Evolutionary conservation across 2,329 filamentous ascomycete species (phyloP), one percentile per base, ranked within the genome.

Genomic region (Thelonectria blattea): DNA sequence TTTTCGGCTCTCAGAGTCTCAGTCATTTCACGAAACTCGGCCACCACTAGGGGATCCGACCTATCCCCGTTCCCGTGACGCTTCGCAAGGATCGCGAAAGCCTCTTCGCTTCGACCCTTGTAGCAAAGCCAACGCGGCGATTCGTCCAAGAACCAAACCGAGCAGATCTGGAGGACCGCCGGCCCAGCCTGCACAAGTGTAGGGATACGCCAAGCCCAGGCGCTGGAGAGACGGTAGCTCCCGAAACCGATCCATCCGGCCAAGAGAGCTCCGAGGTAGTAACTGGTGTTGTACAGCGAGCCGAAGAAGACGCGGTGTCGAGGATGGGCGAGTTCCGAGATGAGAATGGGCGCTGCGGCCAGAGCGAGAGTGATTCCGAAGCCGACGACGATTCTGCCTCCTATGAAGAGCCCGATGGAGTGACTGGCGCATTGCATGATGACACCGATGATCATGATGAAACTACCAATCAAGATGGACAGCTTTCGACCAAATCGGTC

Each of bases 301-400:
- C 24, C 46, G 7, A 49, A 59, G 3, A 64, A 41, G 3, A 64
- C 63, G 54, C 65, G 63, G 14, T 65, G 53, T 15, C 49, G 55
- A 7, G 60, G 64, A 17, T 65, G 62, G 1, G 60, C 52, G 3
- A 65, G 64, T 27, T 65, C 64, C 6, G 64, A 60, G 17, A 65
- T 60, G 52, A 85, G 68, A 5, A 78, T 74, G 1, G 82, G 82
- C 0, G 79, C 81, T 5, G 80, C 78, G 18, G 83, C 79, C 59
- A 83, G 83, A 45, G 78, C 79, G 58, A 82, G 82, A 0, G 79
- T 77, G 43, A 85, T 81, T 15, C 83, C 83, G 24, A 84, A 81
- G 20, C 83, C 83, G 37, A 85, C 76, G 7, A 85, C 67, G 56
- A 83, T 79, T 55, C 83, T 78, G 7, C 81, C 78, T 18, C 82